Percentiles rank a stretch among this genome's conserved stretches.
Conservation (phyloP, 2,329 filamentous ascomycete species). For the Stemphylium vesicarium region DNA sequence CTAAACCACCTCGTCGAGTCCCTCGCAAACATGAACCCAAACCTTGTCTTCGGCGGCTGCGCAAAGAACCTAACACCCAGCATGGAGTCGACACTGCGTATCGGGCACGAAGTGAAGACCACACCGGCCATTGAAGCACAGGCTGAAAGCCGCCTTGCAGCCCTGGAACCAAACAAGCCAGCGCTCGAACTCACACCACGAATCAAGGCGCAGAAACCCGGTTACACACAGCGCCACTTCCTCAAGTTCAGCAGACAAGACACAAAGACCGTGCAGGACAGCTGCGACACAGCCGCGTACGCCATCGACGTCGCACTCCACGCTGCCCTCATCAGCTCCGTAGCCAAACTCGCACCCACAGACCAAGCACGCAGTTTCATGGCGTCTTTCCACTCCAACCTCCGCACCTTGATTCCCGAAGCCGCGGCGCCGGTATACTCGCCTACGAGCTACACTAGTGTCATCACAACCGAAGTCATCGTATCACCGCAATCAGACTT, state of each 20-base stretch:
- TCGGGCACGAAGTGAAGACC: constrained; percentile 13
- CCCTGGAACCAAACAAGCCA: constrained; percentile 26
- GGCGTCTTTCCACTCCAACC: constrained; percentile 34
- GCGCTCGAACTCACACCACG: constrained; percentile 26
- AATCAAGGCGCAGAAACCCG: constrained; percentile 12
- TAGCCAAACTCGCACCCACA: constrained; percentile 20
- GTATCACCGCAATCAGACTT: constrained; percentile 25
- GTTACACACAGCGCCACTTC: constrained; percentile 11
- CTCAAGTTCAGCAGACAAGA: constrained; percentile 13
- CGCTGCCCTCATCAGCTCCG: constrained; percentile 25
- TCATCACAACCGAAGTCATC: constrained; percentile 28
- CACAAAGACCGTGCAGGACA: constrained; percentile 18
- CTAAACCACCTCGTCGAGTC: constrained; percentile 30
- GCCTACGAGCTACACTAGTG: constrained; percentile 27
- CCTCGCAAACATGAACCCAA: constrained; percentile 22
- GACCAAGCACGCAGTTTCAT: constrained; percentile 26
- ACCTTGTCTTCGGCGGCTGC: constrained; percentile 29
- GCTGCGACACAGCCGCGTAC: constrained; percentile 13
- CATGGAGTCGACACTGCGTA: constrained; percentile 28
- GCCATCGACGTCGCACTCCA: constrained; percentile 20
- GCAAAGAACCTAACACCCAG: constrained; percentile 33
- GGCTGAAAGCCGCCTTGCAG: constrained; percentile 23
- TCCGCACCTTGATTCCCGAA: constrained; percentile 28
- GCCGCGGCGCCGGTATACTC: constrained; percentile 21
- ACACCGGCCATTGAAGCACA: constrained; percentile 25